Evolutionary conservation across 2,329 filamentous ascomycete genomes (phyloP).

Genomic region (Alternaria postmessia): DNA sequence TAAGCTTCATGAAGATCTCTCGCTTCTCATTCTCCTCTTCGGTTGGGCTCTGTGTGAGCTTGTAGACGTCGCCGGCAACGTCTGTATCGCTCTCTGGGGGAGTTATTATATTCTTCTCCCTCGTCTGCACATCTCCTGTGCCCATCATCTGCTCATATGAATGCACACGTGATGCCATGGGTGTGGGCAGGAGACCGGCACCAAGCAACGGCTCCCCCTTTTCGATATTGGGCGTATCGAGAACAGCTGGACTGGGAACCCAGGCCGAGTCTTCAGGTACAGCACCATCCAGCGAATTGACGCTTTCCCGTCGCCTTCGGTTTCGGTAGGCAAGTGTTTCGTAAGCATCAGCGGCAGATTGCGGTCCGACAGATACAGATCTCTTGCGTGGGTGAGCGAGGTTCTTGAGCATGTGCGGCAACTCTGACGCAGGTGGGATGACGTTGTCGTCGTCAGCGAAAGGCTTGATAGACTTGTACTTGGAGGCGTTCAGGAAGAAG

Average conservation of each 20-base stretch:
- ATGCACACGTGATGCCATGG: constrained; percentile 59
- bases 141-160: constrained; percentile 80
- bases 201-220: constrained; percentile 48
- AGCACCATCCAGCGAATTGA: constrained; percentile 52
- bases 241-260: constrained; percentile 25
- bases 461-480: constrained; percentile 85
- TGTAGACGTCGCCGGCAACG: constrained; percentile 34
- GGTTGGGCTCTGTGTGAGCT: constrained; percentile 26
- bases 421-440: constrained; percentile 86
- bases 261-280: constrained; percentile 39
- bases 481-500: constrained; percentile 88
- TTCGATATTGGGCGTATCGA: constrained; percentile 47
- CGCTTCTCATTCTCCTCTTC: constrained; percentile 51
- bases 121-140: constrained; percentile 59
- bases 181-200: constrained; percentile 58
- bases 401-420: constrained; percentile 81
- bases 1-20: constrained; percentile 84
- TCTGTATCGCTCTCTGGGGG: constrained; percentile 47
- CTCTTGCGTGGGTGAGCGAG: constrained; percentile 83
- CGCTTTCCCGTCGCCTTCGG: constrained; percentile 68
- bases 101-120: constrained; percentile 15
- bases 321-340: constrained; percentile 93
- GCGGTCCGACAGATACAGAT: constrained; percentile 88
- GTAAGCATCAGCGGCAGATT: constrained; percentile 95
- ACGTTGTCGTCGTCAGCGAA: constrained; percentile 83